These are phyloP conservation scores for Aspergillus ochraceoroseus DNA, from an alignment of 2,329 filamentous ascomycete species.

Conservation along the genomic window DNA sequence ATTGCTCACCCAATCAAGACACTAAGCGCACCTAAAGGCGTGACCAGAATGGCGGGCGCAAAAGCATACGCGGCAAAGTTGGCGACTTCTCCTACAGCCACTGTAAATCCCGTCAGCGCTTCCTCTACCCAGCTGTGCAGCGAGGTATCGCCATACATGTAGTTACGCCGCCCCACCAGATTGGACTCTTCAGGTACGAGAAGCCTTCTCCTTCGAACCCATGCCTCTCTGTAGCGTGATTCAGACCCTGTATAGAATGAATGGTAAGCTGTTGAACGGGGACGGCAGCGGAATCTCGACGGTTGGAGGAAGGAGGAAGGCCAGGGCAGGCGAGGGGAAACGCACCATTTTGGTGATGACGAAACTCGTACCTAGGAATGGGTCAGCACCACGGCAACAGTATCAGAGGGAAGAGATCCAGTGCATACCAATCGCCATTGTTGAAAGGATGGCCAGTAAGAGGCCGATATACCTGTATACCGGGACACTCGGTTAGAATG, in stretches of 20 bases:
- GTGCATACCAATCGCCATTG: constrained; percentile 44
- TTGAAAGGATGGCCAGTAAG: constrained; percentile 46
- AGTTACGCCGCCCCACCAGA: constrained; percentile 94
- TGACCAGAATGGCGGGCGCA: constrained; percentile 96
- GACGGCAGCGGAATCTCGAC: constrained; percentile 10
- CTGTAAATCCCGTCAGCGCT: constrained; percentile 46
- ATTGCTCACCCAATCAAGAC: constrained; percentile 71
- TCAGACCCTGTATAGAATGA: constrained; percentile 61
- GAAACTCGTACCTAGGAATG: constrained; percentile 74
- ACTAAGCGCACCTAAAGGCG: constrained; percentile 85
- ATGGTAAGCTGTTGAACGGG: constrained; percentile 21
- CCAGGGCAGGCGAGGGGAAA: constrained; percentile 14
- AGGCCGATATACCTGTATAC: constrained; percentile 44
- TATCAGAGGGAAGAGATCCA: neutral
- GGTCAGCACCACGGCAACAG: constrained; percentile 13
- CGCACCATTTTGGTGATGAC: constrained; percentile 97
- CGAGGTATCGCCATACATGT: constrained; percentile 60
- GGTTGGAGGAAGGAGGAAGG: constrained; percentile 6
- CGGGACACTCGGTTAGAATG: constrained; percentile 20
- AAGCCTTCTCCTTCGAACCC: constrained; percentile 97
- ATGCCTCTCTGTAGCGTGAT: constrained; percentile 83
- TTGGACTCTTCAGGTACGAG: constrained; percentile 86
- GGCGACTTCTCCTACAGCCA: constrained; percentile 88
- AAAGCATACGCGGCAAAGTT: constrained; percentile 99
- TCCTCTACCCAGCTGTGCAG: constrained; percentile 3